A percentile compares a stretch with the other conserved stretches of the same genome.
These are phyloP conservation scores for Lablab purpureus DNA, from an alignment of 306 rosid genomes.

Conservation along the genomic window DNA sequence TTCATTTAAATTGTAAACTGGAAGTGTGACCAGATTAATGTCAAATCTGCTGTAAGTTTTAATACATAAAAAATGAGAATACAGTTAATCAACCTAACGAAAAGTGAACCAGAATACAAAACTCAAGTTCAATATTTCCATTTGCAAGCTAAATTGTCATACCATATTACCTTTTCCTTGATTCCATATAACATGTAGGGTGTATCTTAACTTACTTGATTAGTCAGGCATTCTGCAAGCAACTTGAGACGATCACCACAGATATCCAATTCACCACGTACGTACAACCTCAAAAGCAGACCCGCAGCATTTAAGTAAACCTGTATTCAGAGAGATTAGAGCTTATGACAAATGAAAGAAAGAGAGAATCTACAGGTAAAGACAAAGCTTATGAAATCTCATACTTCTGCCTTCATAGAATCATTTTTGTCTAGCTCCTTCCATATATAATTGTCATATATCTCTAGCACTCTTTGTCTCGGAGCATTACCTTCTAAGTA, in stretches of 20 bases:
- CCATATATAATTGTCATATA: constrained; percentile 84
- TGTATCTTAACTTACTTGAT: constrained; percentile 64
- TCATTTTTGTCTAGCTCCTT: constrained; percentile 80
- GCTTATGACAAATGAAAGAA: constrained; percentile 19
- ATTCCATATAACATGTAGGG: constrained; percentile 10
- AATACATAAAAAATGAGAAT: constrained; percentile 15
- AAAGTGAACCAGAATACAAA: background rate
- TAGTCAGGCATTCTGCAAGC: constrained; percentile 58
- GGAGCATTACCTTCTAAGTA: constrained; percentile 85
- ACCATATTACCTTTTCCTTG: constrained; percentile 19
- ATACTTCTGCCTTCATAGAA: constrained; percentile 64
- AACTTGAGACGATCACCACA: constrained; percentile 65
- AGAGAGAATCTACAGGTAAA: background rate
- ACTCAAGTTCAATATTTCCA: constrained; percentile 27
- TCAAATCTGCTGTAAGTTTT: background rate
- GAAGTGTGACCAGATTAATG: background rate
- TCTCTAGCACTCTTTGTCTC: constrained; percentile 57
- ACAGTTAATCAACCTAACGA: background rate
- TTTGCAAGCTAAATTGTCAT: background rate
- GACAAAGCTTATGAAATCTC: constrained; percentile 27
- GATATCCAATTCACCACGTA: constrained; percentile 62
- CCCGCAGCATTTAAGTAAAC: constrained; percentile 86
- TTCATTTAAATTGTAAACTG: background rate
- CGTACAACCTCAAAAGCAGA: constrained; percentile 70
- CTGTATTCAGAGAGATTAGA: constrained; percentile 54